These are phyloP conservation scores for Fomitopsis betulina DNA, from an alignment of 1,284 basidiomycete species.

Conservation along the genomic window DNA sequence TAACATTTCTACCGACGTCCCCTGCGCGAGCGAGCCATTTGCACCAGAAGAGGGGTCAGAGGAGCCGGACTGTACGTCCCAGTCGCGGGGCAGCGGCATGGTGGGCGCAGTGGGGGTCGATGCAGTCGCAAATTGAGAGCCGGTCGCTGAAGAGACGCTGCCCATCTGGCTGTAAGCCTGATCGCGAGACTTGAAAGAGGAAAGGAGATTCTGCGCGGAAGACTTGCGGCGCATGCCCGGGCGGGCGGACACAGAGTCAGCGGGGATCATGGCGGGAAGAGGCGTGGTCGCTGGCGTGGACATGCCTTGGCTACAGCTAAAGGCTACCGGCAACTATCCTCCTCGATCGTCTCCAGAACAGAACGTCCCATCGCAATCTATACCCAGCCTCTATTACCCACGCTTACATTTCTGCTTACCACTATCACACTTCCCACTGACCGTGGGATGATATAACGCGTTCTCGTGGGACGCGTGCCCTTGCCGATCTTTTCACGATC, in stretches of 20 bases:
- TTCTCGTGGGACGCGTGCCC: background rate
- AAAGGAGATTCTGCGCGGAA: conserved; percentile 76
- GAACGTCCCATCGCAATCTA: background rate
- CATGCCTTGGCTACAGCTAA: conserved; percentile 21
- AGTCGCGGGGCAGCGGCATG: conserved; percentile 51
- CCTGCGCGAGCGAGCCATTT: conserved; percentile 44
- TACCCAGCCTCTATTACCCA: conserved; percentile 13
- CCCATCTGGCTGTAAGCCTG: conserved; percentile 13
- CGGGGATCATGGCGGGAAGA: conserved; percentile 6
- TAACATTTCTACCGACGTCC: conserved; percentile 70
- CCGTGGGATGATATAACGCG: conserved; percentile 4
- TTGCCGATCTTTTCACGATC: conserved; percentile 4
- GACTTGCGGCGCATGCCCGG: conserved; percentile 78
- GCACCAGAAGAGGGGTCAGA: conserved; percentile 24
- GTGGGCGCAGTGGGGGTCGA: conserved; percentile 34
- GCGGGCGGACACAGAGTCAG: conserved; percentile 31
- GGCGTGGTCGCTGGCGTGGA: conserved; percentile 20
- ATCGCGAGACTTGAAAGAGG: conserved; percentile 56
- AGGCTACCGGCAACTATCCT: conserved; percentile 11
- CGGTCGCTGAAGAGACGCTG: conserved; percentile 18
- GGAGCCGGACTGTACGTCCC: conserved; percentile 53
- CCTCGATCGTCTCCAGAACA: background rate
- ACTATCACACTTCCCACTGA: background rate
- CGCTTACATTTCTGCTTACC: background rate
- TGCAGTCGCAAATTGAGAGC: conserved; percentile 18